Conservation (phyloP, 768 basidiomycete genomes). For the Tubosaeta brunneosetosa region DNA sequence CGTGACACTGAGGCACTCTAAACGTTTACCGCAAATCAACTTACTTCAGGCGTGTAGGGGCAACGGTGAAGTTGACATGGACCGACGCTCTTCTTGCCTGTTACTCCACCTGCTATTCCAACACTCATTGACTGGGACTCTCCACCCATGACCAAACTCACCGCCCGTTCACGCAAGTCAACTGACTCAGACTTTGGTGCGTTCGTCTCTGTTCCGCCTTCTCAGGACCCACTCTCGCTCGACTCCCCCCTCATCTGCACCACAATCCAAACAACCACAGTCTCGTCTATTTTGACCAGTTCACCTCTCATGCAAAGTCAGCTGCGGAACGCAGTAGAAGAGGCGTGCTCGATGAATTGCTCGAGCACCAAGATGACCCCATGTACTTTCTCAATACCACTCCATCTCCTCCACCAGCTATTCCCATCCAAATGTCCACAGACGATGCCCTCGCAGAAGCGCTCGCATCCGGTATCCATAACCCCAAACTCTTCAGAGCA, state of each 20-base stretch:
- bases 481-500: conserved; percentile 4
- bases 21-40: no score
- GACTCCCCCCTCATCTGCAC: background rate
- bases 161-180: conserved; percentile 8
- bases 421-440: conserved; percentile 28
- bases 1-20: no score
- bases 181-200: conserved; percentile 54
- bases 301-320: conserved; percentile 52
- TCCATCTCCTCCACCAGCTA: conserved; percentile 33
- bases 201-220: conserved; percentile 52
- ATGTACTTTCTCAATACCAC: conserved; percentile 50
- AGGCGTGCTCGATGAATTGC: conserved; percentile 57
- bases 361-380: conserved; percentile 67
- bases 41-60: no score
- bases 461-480: conserved; percentile 28
- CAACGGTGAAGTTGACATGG: no score
- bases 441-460: conserved; percentile 37
- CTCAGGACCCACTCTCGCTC: conserved; percentile 43
- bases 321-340: conserved; percentile 50
- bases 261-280: conserved; percentile 20
- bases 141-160: background rate
- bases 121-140: conserved; percentile 1
- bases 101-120: conserved; percentile 29
- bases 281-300: conserved; percentile 55
- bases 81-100: conserved; percentile 43